A percentile compares a stretch with the other conserved stretches of the same genome.
phyloP scores from a whole-genome alignment of 2,329 filamentous ascomycete species.

The Fusarium sp. region DNA sequence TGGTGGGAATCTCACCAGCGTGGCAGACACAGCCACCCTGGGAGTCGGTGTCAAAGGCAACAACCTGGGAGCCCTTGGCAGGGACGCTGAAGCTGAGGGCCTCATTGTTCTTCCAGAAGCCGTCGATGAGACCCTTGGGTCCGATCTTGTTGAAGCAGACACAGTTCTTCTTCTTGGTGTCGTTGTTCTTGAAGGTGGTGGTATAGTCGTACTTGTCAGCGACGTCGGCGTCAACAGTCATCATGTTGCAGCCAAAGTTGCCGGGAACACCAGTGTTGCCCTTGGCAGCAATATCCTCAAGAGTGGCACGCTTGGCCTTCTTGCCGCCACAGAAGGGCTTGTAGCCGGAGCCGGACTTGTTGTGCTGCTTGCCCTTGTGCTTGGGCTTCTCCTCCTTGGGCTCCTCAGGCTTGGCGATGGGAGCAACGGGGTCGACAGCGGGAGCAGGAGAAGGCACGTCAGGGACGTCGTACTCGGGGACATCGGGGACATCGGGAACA shows the following conservation, averaged over 20 bases:
- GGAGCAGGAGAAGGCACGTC: not conserved
- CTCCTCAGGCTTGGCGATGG: not conserved
- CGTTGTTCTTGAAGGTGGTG: conserved; percentile 53
- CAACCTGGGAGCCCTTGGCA: conserved; percentile 49
- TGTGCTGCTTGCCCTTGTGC: conserved; percentile 20
- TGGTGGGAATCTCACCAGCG: conserved; percentile 48
- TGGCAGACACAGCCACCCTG: conserved; percentile 60
- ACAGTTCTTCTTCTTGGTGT: conserved; percentile 50
- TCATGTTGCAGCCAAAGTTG: conserved; percentile 63
- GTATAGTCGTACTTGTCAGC: conserved; percentile 56
- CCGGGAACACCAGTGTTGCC: conserved; percentile 57
- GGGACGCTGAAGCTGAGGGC: conserved; percentile 54
- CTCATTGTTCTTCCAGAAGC: conserved; percentile 57
- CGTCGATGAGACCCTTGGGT: conserved; percentile 53
- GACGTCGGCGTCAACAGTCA: conserved; percentile 52
- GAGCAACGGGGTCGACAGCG: not conserved
- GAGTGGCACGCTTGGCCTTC: conserved; percentile 57
- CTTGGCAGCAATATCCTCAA: conserved; percentile 55
- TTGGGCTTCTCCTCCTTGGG: conserved; percentile 14
- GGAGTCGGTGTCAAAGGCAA: conserved; percentile 58
- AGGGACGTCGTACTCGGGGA: not conserved
- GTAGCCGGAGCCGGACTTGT: conserved; percentile 34
- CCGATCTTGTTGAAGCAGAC: conserved; percentile 64
- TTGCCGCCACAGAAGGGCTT: conserved; percentile 51
- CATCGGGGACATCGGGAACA: not conserved